These are phyloP conservation scores for Ormosia semicastrata DNA, from an alignment of 306 rosid genomes.

Conservation along the genomic window DNA sequence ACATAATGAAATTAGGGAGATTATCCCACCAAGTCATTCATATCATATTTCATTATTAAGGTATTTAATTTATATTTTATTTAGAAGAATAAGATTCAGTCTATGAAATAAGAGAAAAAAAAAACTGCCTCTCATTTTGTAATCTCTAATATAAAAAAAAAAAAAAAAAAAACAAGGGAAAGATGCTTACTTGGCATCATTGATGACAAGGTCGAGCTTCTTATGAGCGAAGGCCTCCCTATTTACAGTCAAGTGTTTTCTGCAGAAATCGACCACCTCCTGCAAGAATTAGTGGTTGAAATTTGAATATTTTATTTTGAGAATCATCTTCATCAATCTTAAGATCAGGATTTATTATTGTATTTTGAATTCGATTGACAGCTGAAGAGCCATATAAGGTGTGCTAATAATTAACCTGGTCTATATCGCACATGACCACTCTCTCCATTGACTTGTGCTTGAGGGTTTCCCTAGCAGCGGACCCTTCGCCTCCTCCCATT, in stretches of 20 bases:
- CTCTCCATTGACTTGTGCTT: conserved; percentile 72
- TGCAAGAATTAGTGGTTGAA: conserved; percentile 24
- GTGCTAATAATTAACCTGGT: conserved; percentile 47
- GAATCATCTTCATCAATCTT: not conserved
- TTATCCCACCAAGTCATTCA: too few relatives aligned
- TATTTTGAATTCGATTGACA: conserved; percentile 3
- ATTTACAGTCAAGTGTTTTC: conserved; percentile 59
- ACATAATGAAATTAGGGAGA: too few relatives aligned
- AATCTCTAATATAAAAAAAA: not conserved
- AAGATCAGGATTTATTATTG: not conserved
- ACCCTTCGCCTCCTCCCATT: conserved; percentile 99
- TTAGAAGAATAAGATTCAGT: not conserved
- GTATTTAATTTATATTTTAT: not conserved
- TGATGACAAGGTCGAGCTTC: conserved; percentile 75
- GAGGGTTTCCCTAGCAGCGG: conserved; percentile 90
- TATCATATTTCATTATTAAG: not conserved
- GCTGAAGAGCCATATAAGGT: not conserved
- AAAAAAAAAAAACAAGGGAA: not conserved
- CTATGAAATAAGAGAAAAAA: not conserved
- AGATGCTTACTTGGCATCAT: conserved; percentile 73
- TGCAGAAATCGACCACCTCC: conserved; percentile 92
- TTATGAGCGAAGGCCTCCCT: conserved; percentile 60
- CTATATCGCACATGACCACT: conserved; percentile 92
- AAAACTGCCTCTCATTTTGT: not conserved
- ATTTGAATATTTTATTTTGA: not conserved